phyloP scores from a whole-genome alignment of 257 asterid genomes.

The Sherardia arvensis region DNA sequence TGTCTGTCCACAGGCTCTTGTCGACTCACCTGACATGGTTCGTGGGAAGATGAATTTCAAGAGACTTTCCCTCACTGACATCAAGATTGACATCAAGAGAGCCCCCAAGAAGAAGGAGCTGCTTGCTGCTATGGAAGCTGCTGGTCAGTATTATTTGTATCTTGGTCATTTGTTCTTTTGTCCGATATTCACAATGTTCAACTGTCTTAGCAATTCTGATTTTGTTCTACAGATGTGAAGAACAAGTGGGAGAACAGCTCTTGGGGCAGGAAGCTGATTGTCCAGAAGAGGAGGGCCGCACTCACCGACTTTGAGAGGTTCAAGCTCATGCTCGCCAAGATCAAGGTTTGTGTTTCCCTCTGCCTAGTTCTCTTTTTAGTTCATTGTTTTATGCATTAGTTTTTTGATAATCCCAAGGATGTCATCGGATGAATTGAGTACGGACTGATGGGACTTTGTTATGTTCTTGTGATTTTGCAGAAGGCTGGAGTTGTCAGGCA shows the following conservation, averaged over 20 bases:
- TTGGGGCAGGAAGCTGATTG: conserved; percentile 94
- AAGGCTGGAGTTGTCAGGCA: conserved; percentile 76
- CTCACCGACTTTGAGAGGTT: conserved; percentile 80
- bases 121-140: conserved; percentile 93
- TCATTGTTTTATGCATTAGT: no score
- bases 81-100: conserved; percentile 79
- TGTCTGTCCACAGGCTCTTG: conserved; percentile 60
- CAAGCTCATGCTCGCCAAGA: conserved; percentile 83
- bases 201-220: background rate
- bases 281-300: conserved; percentile 78
- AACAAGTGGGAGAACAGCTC: conserved; percentile 85
- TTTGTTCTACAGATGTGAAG: conserved; percentile 55
- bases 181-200: background rate
- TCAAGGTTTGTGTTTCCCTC: conserved; percentile 39
- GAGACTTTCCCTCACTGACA: conserved; percentile 81
- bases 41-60: conserved; percentile 85
- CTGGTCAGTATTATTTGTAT: conserved; percentile 36
- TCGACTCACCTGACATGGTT: conserved; percentile 92
- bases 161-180: no score
- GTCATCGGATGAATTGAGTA: no score
- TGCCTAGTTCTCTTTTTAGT: no score
- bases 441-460: background rate
- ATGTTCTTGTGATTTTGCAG: conserved; percentile 40
- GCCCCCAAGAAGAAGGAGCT: conserved; percentile 78
- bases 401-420: no score